Evolutionary conservation across 73 alveolate species (phyloP), one percentile per base, ranked within the genome.

Genomic region (Symbiodinium pilosum): DNA sequence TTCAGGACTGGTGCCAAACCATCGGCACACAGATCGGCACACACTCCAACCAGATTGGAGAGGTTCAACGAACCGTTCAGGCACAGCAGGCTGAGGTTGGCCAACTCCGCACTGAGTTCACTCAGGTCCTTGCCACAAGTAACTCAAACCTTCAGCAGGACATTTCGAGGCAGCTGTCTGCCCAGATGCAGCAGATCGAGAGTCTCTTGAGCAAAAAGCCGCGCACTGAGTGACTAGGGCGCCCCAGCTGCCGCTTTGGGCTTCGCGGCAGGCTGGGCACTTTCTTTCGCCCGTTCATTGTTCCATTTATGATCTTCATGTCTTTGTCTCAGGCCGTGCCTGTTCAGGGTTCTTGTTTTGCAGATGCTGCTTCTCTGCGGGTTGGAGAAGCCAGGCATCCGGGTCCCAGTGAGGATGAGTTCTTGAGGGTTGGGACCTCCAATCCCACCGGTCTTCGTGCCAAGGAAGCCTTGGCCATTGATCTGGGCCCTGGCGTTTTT

Each of bases 361-460:
- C n/a, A n/a, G n/a, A n/a, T n/a, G 28, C 12, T 28, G 4, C 94
- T 28, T 86, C 39, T 1, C 34, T 8, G 18, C 77, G 59, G 1
- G 32, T 30, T n/a, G 94, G 94, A 16, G 94, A 86, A 30, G 94
- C 94, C 28, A 43, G 16, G 16, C 21, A 86, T 36, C 94, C 94
- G 32, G 94, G 94, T n/a, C 94, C 84, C 16, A n/a, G n/a, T n/a
- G n/a, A n/a, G n/a, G 69, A 4, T 4, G 9, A 12, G 12, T 1
- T 85, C 39, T 1, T 85, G 0, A 38, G 0, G 6, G 0, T 86
- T 51, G 83, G 84, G 3, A 34, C 68, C 41, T 34, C 94, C 40
- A 86, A 86, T 38, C 94, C 94, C 12, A 8, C 34, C 14, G 94
- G 94, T 0, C 54, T 86, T 14, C 83, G 94, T 0, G 1, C 14